phyloP scores from a whole-genome alignment of 768 basidiomycete genomes.

The Boletus speciosus region DNA sequence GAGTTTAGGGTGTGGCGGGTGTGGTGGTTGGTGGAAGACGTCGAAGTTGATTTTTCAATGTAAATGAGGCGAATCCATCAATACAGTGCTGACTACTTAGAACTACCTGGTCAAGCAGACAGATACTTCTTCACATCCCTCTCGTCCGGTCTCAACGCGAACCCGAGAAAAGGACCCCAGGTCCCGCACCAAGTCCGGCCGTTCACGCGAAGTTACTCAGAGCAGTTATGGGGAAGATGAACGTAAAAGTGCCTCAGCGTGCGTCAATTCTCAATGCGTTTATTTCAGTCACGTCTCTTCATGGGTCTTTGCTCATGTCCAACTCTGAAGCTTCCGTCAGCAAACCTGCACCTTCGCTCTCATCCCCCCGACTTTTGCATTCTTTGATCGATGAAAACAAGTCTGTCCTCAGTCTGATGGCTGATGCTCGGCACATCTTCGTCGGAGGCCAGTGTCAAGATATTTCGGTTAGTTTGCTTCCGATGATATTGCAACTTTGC shows the following conservation, averaged over 20 bases:
- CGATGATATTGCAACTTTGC: neutral
- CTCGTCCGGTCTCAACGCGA: neutral
- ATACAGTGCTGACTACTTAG: neutral
- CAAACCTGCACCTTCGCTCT: constrained; percentile 46
- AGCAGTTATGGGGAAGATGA: constrained; percentile 1
- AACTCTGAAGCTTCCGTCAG: constrained; percentile 51
- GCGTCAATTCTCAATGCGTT: constrained; percentile 8
- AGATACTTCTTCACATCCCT: neutral
- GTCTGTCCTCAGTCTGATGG: constrained; percentile 74
- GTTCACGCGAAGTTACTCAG: constrained; percentile 1
- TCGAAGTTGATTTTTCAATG: neutral
- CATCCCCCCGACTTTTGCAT: constrained; percentile 55
- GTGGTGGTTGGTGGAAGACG: constrained; percentile 8
- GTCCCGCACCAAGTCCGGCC: neutral
- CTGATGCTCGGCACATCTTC: constrained; percentile 71
- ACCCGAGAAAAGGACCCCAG: neutral
- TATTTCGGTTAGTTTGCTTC: constrained; percentile 55
- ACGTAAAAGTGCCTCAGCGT: constrained; percentile 25
- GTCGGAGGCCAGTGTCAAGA: constrained; percentile 77
- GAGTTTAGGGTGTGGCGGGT: neutral
- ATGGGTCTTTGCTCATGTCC: constrained; percentile 9
- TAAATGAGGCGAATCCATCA: neutral
- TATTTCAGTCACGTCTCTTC: neutral
- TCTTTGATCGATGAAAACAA: constrained; percentile 65
- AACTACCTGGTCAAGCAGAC: neutral